These are phyloP conservation scores for Colletotrichum spinosum DNA, from an alignment of 2,329 filamentous ascomycete genomes.

Conservation along the genomic window DNA sequence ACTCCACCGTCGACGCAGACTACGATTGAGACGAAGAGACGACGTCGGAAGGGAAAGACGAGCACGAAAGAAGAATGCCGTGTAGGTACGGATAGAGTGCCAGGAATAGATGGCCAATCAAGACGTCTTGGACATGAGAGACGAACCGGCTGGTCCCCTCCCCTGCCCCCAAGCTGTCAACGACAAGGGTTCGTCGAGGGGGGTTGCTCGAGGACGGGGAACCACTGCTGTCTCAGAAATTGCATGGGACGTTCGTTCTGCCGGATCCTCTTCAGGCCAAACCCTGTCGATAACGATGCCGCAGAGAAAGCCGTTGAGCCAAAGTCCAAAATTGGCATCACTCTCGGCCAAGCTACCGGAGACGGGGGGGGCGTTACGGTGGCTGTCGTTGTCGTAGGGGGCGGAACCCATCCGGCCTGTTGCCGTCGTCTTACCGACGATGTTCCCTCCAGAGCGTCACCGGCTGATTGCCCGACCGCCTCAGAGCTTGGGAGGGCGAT, in stretches of 20 bases:
- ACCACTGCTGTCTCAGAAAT: slow-evolving; percentile 31
- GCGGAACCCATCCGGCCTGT: no score
- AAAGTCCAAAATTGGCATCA: slow-evolving; percentile 22
- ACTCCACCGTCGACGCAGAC: slow-evolving; percentile 34
- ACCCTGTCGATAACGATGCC: slow-evolving; percentile 2
- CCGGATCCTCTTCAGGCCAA: not conserved
- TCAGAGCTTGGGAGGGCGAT: not conserved
- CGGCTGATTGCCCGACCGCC: not conserved
- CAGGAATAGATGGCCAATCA: slow-evolving; percentile 19
- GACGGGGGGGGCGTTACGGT: no score
- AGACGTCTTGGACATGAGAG: slow-evolving; percentile 6
- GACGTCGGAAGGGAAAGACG: not conserved
- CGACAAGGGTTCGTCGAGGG: slow-evolving; percentile 21
- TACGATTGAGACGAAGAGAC: slow-evolving; percentile 28
- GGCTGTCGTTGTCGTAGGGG: no score
- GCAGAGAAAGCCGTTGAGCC: slow-evolving; percentile 18
- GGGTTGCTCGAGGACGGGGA: not conserved
- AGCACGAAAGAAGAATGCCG: slow-evolving; percentile 14
- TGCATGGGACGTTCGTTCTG: slow-evolving; percentile 33
- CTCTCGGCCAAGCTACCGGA: not conserved
- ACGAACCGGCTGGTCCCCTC: slow-evolving; percentile 22
- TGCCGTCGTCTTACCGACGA: not conserved
- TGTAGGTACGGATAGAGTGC: slow-evolving; percentile 26
- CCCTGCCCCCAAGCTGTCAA: slow-evolving; percentile 21
- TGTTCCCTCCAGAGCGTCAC: slow-evolving; percentile 2